phyloP scores from a whole-genome alignment of 2,329 filamentous ascomycete species.

The Verticillium longisporum region DNA sequence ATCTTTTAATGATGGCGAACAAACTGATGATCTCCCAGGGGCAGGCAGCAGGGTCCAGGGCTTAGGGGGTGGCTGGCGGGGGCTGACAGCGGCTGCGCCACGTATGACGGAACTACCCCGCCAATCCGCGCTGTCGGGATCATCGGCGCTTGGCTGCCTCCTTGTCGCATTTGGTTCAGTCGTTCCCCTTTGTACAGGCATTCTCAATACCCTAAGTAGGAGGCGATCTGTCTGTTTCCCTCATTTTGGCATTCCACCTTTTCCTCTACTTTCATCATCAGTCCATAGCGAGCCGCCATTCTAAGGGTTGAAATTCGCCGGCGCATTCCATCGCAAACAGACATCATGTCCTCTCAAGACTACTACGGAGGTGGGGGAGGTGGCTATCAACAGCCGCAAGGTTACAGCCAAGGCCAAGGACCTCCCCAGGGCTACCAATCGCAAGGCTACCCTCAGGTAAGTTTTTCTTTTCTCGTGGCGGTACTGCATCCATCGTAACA shows the following conservation, averaged over 20 bases:
- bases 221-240: background rate
- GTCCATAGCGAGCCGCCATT: background rate
- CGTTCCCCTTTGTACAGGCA: background rate
- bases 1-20: background rate
- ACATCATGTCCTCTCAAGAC: conserved; percentile 28
- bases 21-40: background rate
- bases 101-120: background rate
- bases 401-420: conserved; percentile 13
- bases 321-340: background rate
- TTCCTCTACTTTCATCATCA: background rate
- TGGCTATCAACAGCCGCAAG: conserved; percentile 11
- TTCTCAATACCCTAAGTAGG: background rate
- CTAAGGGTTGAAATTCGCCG: background rate
- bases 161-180: background rate
- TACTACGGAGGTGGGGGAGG: conserved; percentile 26
- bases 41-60: background rate
- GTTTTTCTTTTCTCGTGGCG: background rate
- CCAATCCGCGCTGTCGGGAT: background rate
- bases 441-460: conserved; percentile 17
- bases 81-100: background rate
- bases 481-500: background rate
- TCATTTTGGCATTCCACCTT: background rate
- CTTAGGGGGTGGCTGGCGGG: background rate
- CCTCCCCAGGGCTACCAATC: conserved; percentile 15
- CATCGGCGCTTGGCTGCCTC: background rate